Evolutionary conservation across 179 eudicot species (phyloP).

Genomic region (Heliamphora pulchella): DNA sequence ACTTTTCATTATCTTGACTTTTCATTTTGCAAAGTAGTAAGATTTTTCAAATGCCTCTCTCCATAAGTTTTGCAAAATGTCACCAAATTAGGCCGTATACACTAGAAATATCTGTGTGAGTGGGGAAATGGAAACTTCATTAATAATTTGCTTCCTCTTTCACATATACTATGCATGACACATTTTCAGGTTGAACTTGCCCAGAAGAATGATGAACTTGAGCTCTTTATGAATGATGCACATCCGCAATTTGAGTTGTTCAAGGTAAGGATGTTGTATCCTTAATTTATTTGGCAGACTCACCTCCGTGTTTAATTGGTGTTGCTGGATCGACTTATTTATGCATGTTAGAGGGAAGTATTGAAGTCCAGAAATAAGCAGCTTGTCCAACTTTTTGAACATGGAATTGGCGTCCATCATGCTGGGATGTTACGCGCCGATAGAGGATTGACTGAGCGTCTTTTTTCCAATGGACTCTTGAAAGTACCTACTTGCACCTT

Average conservation of each 20-base stretch:
- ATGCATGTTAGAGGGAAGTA: slow-evolving; percentile 63
- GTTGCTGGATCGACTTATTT: slow-evolving; percentile 17
- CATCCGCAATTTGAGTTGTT: slow-evolving; percentile 75
- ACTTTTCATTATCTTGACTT: background rate
- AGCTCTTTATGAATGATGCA: slow-evolving; percentile 60
- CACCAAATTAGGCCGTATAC: background rate
- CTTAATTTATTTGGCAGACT: background rate
- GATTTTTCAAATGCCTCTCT: background rate
- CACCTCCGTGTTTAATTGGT: slow-evolving; percentile 7
- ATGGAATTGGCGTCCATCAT: slow-evolving; percentile 92
- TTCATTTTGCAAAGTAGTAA: background rate
- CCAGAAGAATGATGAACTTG: slow-evolving; percentile 50
- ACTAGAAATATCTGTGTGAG: background rate
- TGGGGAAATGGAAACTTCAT: background rate
- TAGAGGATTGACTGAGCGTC: slow-evolving; percentile 88
- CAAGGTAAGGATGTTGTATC: slow-evolving; percentile 45
- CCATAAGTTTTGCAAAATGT: background rate
- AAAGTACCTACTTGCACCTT: slow-evolving; percentile 34
- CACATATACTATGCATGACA: slow-evolving; percentile 13
- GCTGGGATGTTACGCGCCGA: slow-evolving; percentile 99
- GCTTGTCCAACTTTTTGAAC: slow-evolving; percentile 79
- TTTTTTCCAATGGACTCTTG: slow-evolving; percentile 82
- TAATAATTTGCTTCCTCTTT: slow-evolving; percentile 11
- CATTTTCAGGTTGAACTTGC: slow-evolving; percentile 72
- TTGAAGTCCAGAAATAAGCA: slow-evolving; percentile 88